Evolutionary conservation across 352 stramenopile species (phyloP), one percentile per base, ranked within the genome.

Genomic region (Globisporangium barbulae): DNA sequence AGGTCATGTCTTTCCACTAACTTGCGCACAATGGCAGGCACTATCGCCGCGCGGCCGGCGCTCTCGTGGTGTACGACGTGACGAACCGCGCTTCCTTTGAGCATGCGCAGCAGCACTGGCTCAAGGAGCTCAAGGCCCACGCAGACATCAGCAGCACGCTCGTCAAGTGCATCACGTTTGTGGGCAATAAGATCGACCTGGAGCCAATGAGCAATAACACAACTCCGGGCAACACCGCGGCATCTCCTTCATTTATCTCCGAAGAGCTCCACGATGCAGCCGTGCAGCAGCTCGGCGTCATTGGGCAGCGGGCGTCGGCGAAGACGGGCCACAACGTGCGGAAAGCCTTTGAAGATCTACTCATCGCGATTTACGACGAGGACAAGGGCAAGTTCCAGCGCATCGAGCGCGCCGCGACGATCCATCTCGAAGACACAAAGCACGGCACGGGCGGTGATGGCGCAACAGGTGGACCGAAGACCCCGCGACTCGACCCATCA

Each of bases 121-220:
- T 90, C 44, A 88, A 89, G 57, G 82, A 92, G 53, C 78, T 92
- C 52, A 91, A 89, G 47, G 72, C 80, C 7, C 76, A 79, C 30
- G 78, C 83, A 15, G 73, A 83, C 52, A 65, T 77, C 19, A 86
- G 81, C 65, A 90, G 82, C 59, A 85, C 82, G 9, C 66, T 94
- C 4, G 65, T 72, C 4, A 86, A 62, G 10, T 91, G 83, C 63
- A 79, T 94, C 55, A 79, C 90, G 68, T 69, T 94, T 21, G 85
- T 94, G 41, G 85, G 83, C 62, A 94, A 94, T 53, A 94, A 94
- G 49, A 67, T 88, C 21, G 85, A 94, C 59, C 66, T 94, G 39
- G 75, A 81, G 50, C 22, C 56, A 0, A 25, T n/a, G 7, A 33
- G 39, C 6, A 39, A 63, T 7, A 35, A 63, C 41, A 22, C 17